A percentile compares a stretch with the other conserved stretches of the same genome.
Evolutionary conservation across 2,329 filamentous ascomycete genomes (phyloP).

Genomic region (Amauroascus niger): DNA sequence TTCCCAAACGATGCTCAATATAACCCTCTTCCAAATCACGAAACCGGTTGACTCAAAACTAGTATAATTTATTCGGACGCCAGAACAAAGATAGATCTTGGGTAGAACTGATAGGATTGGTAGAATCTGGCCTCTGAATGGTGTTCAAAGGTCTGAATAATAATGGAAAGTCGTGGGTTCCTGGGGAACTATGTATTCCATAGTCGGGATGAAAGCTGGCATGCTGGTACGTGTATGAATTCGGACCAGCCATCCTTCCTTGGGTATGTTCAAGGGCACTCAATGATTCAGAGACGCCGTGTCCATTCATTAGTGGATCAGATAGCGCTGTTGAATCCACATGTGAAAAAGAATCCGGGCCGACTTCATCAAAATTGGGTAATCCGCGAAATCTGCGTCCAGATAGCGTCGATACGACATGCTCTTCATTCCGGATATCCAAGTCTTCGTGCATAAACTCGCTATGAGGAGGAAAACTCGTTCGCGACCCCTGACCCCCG

Average conservation of each 20-base stretch:
- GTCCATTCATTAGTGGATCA: not conserved
- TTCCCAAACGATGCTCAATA: not conserved
- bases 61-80: conserved; percentile 15
- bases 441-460: not conserved
- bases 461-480: not conserved
- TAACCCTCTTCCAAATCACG: not conserved
- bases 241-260: not conserved
- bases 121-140: not conserved
- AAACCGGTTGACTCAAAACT: not conserved
- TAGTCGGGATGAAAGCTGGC: not conserved
- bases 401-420: not conserved
- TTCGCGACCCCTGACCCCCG: not conserved
- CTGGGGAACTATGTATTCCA: not conserved
- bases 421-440: not conserved
- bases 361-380: not conserved
- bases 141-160: not conserved
- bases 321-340: not conserved
- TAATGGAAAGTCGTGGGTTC: not conserved
- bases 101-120: not conserved
- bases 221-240: not conserved
- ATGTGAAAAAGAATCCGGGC: not conserved
- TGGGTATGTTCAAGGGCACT: not conserved
- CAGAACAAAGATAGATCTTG: conserved; percentile 3
- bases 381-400: not conserved
- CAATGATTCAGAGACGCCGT: not conserved